Conservation (phyloP, 225 moss, liverwort and hornwort genomes). For the Asterella californica region DNA sequence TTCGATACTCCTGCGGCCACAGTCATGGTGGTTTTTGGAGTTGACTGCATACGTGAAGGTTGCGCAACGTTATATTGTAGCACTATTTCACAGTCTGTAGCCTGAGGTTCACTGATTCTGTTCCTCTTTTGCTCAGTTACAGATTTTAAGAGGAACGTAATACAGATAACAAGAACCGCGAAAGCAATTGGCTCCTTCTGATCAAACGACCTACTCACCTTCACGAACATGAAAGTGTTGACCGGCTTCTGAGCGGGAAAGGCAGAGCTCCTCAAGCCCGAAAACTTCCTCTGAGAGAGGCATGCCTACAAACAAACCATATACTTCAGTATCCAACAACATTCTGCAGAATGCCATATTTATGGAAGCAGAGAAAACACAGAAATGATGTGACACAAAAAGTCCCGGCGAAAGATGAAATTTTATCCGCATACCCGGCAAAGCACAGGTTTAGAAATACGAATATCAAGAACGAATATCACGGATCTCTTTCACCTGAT, state of each 20-base stretch:
- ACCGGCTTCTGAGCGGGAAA: constrained; percentile 47
- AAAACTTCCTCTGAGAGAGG: constrained; percentile 35
- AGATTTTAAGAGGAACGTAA: neutral
- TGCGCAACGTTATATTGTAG: neutral
- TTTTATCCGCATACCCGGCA: too few species aligned
- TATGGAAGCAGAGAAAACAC: too few species aligned
- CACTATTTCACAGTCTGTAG: too few species aligned
- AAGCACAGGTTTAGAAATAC: too few species aligned
- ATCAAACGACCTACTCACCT: constrained; percentile 37
- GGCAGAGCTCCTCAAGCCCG: constrained; percentile 47
- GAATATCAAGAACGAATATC: too few species aligned
- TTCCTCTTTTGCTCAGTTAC: neutral
- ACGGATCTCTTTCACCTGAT: too few species aligned
- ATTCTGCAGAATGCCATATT: too few species aligned
- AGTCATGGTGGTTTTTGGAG: constrained; percentile 52
- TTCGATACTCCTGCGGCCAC: constrained; percentile 61
- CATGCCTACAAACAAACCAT: constrained; percentile 9
- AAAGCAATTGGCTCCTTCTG: neutral
- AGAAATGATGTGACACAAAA: too few species aligned
- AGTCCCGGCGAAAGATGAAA: too few species aligned
- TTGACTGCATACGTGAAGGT: constrained; percentile 33
- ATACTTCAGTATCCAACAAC: too few species aligned
- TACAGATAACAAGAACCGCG: neutral
- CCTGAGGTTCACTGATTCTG: neutral
- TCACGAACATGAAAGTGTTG: constrained; percentile 32